phyloP scores from a whole-genome alignment of 192 early-diverging fungal genomes.

The Spinellus fusiger region DNA sequence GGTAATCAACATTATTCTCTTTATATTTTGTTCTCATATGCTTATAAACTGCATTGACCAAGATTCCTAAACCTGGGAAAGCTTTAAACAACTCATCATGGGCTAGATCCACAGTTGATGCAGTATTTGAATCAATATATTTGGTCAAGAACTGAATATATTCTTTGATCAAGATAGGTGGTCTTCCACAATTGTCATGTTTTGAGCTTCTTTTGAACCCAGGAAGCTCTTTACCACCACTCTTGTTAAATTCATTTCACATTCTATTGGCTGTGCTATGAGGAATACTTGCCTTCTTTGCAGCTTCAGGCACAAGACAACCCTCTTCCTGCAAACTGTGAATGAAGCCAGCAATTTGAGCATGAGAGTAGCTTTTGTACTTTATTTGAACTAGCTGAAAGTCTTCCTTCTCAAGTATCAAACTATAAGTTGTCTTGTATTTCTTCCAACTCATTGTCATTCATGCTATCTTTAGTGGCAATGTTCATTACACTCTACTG shows the following conservation, averaged over 20 bases:
- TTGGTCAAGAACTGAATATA: not conserved
- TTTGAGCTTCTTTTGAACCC: constrained; percentile 2
- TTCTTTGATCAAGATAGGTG: constrained; percentile 1
- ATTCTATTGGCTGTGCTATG: constrained; percentile 5
- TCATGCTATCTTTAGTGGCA: no score
- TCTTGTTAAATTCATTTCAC: constrained; percentile 7
- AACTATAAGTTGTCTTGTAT: no score
- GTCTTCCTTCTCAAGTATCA: not conserved
- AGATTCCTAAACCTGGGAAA: constrained; percentile 1
- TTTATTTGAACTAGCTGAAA: not conserved
- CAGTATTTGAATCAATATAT: not conserved
- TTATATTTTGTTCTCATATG: not conserved
- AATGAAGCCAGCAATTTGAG: not conserved
- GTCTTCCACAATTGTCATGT: constrained; percentile 1
- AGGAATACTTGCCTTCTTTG: not conserved
- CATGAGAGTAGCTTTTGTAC: not conserved
- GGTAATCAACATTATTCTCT: constrained; percentile 7
- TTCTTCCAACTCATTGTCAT: no score
- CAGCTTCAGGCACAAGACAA: not conserved
- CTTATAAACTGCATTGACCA: constrained; percentile 3
- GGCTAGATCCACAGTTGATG: constrained; percentile 2
- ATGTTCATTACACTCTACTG: no score
- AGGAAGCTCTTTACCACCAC: constrained; percentile 9
- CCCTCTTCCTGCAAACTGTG: not conserved
- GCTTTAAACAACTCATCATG: constrained; percentile 2